Base-by-base conservation (phyloP, 1,284 basidiomycete species). In the Austroboletus novae-zelandiae region DNA sequence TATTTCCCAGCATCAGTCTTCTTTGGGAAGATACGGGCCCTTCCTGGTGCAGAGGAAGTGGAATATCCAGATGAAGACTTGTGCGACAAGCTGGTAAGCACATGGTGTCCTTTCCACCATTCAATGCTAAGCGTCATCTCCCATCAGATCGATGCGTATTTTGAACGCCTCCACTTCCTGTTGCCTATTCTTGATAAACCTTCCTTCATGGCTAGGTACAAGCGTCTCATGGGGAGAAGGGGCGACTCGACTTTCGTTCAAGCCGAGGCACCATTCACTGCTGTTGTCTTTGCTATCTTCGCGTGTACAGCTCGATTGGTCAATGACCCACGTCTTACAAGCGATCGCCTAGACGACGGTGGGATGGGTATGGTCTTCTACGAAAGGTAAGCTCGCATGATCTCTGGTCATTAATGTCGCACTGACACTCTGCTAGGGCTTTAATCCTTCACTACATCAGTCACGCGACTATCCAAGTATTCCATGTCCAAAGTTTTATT, bases 1-100 rank as follows among this genome's bases (percentile, higher is more conserved):
- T 94, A 93, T 71, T 94, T 94, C 70, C 91, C 89, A 4, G 88
- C 90, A 3, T 84, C 89, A 18, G 86, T 94, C 40, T 92, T 90
- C 63, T 91, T 93, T 61, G 92, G 91, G 35, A 91, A 91, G 68
- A 77, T 94, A 51, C 81, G 81, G 57, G 91, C 89, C 23, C 78
- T 94, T 34, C 91, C 91, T 45, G 78, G 81, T 17, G 80, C 91
- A 31, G 88, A 93, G 59, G 89, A 94, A 70, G 92, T 93, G 35
- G 89, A 92, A 68, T 94, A 86, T 61, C 91, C 91, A 13, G 80
- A 84, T 27, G 78, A 86, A 54, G 89, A 91, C 65, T 74, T 91
- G 43, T 90, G 90, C 32, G 86, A 91, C 71, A 90, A 87, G 68
- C 75, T 94, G 65, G 89, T 74, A 47, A 52, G 59, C 49, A 50